These are phyloP conservation scores for Peronospora tabacina DNA, from an alignment of 352 stramenopile genomes.

Conservation along the genomic window DNA sequence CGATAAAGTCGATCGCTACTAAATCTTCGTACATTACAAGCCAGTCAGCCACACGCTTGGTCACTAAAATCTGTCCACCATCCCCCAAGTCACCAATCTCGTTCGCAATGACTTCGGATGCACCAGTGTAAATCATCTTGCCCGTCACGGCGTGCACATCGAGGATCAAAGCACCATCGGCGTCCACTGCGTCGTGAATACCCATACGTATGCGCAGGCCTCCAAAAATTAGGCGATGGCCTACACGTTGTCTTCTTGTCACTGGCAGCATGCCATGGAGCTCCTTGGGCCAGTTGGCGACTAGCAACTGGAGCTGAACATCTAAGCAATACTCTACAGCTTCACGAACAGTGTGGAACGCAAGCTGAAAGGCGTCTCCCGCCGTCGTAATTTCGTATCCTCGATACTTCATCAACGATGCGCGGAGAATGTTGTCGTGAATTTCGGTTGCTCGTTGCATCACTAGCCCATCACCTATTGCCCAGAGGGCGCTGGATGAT, in stretches of 20 bases:
- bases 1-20: slow-evolving; percentile 36
- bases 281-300: slow-evolving; percentile 48
- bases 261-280: slow-evolving; percentile 36
- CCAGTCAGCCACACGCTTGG: slow-evolving; percentile 44
- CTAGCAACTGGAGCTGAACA: slow-evolving; percentile 45
- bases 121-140: slow-evolving; percentile 53
- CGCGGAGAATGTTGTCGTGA: slow-evolving; percentile 51
- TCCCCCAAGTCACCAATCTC: slow-evolving; percentile 49
- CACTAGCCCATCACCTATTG: slow-evolving; percentile 30
- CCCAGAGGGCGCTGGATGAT: slow-evolving; percentile 53
- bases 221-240: slow-evolving; percentile 40
- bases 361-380: slow-evolving; percentile 53
- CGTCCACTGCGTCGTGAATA: slow-evolving; percentile 44
- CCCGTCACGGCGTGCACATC: slow-evolving; percentile 45
- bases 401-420: slow-evolving; percentile 43
- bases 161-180: slow-evolving; percentile 36
- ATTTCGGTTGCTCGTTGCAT: slow-evolving; percentile 48
- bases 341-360: slow-evolving; percentile 51
- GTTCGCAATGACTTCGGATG: slow-evolving; percentile 46
- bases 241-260: slow-evolving; percentile 32
- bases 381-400: slow-evolving; percentile 59
- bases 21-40: slow-evolving; percentile 40
- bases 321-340: slow-evolving; percentile 57
- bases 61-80: slow-evolving; percentile 50
- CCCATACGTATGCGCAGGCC: slow-evolving; percentile 54